phyloP scores from a whole-genome alignment of 2,329 filamentous ascomycete genomes.

The Hypocreales sp. region DNA sequence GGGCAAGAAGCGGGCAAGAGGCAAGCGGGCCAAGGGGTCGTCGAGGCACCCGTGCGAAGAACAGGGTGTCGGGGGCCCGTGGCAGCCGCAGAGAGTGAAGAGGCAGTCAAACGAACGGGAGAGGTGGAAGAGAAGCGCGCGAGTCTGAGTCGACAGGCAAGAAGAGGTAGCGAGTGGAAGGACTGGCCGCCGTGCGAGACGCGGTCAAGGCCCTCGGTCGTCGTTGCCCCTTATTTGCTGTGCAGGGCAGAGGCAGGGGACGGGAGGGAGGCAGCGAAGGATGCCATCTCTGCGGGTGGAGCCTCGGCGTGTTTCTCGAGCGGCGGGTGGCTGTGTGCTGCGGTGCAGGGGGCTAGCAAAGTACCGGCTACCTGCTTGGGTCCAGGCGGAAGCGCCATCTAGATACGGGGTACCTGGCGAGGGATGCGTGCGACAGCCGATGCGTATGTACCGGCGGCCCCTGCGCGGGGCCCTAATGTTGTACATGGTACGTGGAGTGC shows the following conservation, averaged over 20 bases:
- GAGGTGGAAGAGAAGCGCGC: not conserved
- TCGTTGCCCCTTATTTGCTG: not conserved
- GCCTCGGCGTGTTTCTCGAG: too few species aligned
- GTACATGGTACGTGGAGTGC: too few species aligned
- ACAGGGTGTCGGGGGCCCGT: not conserved
- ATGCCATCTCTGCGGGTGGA: conserved; percentile 1
- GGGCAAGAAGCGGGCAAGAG: not conserved
- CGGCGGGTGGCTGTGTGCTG: too few species aligned
- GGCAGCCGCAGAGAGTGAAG: too few species aligned
- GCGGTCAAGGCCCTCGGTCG: conserved; percentile 1
- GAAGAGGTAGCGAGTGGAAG: not conserved
- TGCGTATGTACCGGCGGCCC: too few species aligned
- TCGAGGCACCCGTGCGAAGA: too few species aligned
- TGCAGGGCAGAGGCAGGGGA: not conserved
- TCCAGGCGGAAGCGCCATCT: too few species aligned
- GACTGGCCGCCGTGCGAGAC: not conserved
- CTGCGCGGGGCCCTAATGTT: too few species aligned
- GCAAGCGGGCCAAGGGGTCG: not conserved
- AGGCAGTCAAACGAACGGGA: not conserved
- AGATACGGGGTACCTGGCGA: too few species aligned
- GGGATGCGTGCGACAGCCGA: too few species aligned
- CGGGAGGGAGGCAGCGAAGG: not conserved
- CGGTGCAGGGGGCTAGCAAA: too few species aligned
- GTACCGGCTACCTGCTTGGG: too few species aligned
- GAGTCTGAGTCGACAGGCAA: not conserved